A percentile compares a stretch with the other conserved stretches of the same genome.
These are phyloP conservation scores for Tricholoma furcatifolium DNA, from an alignment of 768 basidiomycete species.

Conservation along the genomic window DNA sequence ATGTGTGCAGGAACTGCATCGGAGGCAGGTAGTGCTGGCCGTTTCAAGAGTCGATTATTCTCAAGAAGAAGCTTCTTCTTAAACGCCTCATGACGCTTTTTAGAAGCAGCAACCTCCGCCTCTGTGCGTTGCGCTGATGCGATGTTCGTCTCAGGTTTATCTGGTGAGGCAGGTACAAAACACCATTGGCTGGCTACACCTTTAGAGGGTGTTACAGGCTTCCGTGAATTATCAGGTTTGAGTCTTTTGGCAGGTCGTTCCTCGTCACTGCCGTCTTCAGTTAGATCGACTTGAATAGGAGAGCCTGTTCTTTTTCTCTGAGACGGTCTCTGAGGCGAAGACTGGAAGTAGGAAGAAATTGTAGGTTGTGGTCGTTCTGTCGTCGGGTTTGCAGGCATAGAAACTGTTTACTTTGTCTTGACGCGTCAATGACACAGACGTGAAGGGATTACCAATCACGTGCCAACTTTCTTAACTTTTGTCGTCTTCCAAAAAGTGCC, in stretches of 20 bases:
- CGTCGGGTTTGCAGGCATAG: slow-evolving; percentile 13
- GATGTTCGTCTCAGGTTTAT: slow-evolving; percentile 15
- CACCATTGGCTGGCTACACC: slow-evolving; percentile 39
- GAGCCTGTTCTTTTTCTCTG: slow-evolving; percentile 13
- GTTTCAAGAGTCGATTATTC: slow-evolving; percentile 36
- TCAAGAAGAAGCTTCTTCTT: slow-evolving; percentile 50
- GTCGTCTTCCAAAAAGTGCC: no score
- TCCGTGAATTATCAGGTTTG: slow-evolving; percentile 10
- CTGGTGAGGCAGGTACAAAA: slow-evolving; percentile 36
- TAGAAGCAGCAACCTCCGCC: slow-evolving; percentile 22
- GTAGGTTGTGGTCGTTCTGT: slow-evolving; percentile 28
- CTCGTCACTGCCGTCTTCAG: slow-evolving; percentile 34
- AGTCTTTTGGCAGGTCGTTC: slow-evolving; percentile 30
- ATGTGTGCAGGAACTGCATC: slow-evolving; percentile 15
- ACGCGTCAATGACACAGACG: slow-evolving; percentile 2
- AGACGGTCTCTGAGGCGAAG: slow-evolving; percentile 11
- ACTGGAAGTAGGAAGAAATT: slow-evolving; percentile 39
- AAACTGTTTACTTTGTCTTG: not conserved
- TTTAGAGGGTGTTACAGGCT: not conserved
- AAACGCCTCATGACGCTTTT: slow-evolving; percentile 40
- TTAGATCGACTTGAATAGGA: slow-evolving; percentile 45
- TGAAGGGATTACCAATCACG: slow-evolving; percentile 17
- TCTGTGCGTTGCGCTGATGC: slow-evolving; percentile 10
- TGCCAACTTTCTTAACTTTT: slow-evolving; percentile 17
- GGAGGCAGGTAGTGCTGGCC: slow-evolving; percentile 14